Percentiles rank a stretch among this genome's conserved stretches.
Evolutionary conservation across 1,284 basidiomycete species (phyloP).

Genomic region (Trichosporon inkin): DNA sequence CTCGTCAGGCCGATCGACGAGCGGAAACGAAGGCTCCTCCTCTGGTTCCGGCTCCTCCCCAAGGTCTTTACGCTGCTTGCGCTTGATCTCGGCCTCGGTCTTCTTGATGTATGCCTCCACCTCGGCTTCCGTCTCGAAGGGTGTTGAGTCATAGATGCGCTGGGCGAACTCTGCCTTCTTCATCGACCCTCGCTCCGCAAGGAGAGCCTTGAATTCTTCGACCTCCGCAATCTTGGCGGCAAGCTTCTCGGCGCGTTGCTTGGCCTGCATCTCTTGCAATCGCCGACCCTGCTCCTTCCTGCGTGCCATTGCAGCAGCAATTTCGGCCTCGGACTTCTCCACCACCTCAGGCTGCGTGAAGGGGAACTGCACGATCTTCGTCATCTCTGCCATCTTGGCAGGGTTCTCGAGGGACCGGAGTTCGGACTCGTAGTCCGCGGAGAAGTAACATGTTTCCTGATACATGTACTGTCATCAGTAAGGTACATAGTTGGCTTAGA

Average conservation of each 20-base stretch:
- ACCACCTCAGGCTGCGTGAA: slow-evolving; percentile 64
- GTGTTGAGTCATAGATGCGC: slow-evolving; percentile 51
- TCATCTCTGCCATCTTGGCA: slow-evolving; percentile 60
- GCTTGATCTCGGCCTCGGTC: slow-evolving; percentile 63
- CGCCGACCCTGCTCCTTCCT: slow-evolving; percentile 79
- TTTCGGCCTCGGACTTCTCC: slow-evolving; percentile 89
- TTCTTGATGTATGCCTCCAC: slow-evolving; percentile 73
- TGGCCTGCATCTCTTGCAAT: slow-evolving; percentile 88
- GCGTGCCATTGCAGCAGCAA: slow-evolving; percentile 70
- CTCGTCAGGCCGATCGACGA: slow-evolving; percentile 84
- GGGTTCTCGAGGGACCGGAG: slow-evolving; percentile 65
- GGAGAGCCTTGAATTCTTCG: slow-evolving; percentile 64
- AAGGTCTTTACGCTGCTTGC: slow-evolving; percentile 66
- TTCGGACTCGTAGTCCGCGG: slow-evolving; percentile 69
- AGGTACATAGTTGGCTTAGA: slow-evolving; percentile 33
- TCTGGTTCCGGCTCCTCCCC: slow-evolving; percentile 56
- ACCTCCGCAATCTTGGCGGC: slow-evolving; percentile 62
- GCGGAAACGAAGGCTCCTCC: slow-evolving; percentile 81
- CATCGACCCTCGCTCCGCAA: slow-evolving; percentile 63
- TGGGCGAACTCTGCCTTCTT: slow-evolving; percentile 72
- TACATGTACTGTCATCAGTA: slow-evolving; percentile 69
- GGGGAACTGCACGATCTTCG: slow-evolving; percentile 80
- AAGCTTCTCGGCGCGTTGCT: slow-evolving; percentile 72
- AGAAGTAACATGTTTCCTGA: slow-evolving; percentile 79
- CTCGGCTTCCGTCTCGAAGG: slow-evolving; percentile 66